A percentile compares a stretch with the other conserved stretches of the same genome.
phyloP scores from a whole-genome alignment of 306 rosid species.

The Rosa chinensis region DNA sequence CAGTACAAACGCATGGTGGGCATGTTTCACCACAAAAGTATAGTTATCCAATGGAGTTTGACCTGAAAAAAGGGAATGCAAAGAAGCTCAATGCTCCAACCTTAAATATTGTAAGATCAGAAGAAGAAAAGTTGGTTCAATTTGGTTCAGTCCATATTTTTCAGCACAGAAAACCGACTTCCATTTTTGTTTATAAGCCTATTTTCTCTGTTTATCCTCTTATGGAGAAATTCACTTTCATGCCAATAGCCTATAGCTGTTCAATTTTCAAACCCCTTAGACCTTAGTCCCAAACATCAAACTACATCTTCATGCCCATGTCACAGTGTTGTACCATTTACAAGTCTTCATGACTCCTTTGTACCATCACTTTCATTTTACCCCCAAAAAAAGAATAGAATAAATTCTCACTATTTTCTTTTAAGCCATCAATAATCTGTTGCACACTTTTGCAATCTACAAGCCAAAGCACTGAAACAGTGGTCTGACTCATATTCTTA shows the following conservation, averaged over 20 bases:
- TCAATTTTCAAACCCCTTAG: constrained; percentile 8
- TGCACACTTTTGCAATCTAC: constrained; percentile 4
- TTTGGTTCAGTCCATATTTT: background rate
- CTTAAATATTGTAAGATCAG: constrained; percentile 6
- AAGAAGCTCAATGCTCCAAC: constrained; percentile 14
- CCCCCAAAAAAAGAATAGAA: no score
- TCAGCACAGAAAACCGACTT: background rate
- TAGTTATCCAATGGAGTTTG: constrained; percentile 6
- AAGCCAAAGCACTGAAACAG: background rate
- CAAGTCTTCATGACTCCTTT: background rate
- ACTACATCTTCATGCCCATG: constrained; percentile 6
- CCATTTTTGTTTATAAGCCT: background rate
- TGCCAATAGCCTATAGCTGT: background rate
- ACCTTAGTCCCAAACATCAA: background rate
- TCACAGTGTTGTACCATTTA: background rate
- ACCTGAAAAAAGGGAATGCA: background rate
- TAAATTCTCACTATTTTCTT: background rate
- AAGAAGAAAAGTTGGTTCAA: background rate
- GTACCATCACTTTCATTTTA: constrained; percentile 1
- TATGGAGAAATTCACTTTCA: background rate
- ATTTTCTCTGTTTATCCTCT: background rate
- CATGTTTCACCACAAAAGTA: constrained; percentile 5
- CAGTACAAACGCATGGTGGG: constrained; percentile 8
- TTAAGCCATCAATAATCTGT: background rate
- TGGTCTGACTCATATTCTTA: constrained; percentile 10